These are phyloP conservation scores for Fonsecaea pugnacius DNA, from an alignment of 2,329 filamentous ascomycete species.

Conservation along the genomic window DNA sequence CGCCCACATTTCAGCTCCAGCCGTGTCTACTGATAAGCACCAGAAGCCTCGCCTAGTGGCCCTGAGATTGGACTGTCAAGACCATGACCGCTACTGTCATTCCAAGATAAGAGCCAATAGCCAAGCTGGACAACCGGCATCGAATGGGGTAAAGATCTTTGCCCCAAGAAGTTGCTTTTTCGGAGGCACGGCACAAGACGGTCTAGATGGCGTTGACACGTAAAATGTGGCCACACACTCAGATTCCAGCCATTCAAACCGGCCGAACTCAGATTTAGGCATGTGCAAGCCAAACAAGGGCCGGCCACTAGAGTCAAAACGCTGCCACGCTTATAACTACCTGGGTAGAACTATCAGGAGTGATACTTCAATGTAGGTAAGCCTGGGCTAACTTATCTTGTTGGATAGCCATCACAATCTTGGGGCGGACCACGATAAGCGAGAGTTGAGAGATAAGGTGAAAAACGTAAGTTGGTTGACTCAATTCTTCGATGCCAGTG, in stretches of 20 bases:
- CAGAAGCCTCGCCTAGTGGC: slow-evolving; percentile 3
- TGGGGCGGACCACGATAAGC: not conserved
- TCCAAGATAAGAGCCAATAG: slow-evolving; percentile 7
- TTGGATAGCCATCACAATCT: not conserved
- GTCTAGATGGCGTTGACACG: not conserved
- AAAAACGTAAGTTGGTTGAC: not conserved
- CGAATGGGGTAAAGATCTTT: not conserved
- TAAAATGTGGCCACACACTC: not conserved
- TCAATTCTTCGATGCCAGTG: not conserved
- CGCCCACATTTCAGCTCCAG: not conserved
- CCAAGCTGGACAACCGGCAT: not conserved
- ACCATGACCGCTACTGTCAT: slow-evolving; percentile 3
- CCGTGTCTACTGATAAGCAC: slow-evolving; percentile 20
- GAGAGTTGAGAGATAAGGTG: not conserved
- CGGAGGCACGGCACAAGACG: not conserved
- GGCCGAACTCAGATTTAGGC: not conserved
- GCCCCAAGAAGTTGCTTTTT: slow-evolving; percentile 1
- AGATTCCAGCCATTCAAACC: not conserved
- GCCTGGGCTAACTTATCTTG: not conserved
- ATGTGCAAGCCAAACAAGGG: not conserved
- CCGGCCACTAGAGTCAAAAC: not conserved
- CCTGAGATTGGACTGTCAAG: slow-evolving; percentile 8
- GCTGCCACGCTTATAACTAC: not conserved
- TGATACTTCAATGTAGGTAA: not conserved
- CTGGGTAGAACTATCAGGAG: not conserved